phyloP scores from a whole-genome alignment of 2,329 filamentous ascomycete genomes.

The Sporothrix sp. region DNA sequence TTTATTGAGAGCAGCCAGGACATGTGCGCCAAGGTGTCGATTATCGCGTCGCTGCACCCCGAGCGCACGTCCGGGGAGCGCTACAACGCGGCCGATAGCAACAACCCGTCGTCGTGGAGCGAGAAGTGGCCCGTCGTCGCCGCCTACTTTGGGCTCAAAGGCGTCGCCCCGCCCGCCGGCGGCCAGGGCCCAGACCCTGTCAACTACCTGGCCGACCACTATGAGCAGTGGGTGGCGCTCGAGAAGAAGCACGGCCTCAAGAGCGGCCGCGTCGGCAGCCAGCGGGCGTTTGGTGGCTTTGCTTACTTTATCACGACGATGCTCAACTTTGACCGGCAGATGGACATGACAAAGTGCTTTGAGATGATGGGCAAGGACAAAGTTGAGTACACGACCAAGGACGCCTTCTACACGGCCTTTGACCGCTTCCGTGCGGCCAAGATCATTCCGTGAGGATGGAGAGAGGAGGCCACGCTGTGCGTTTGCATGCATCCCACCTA shows the following conservation, averaged over 20 bases:
- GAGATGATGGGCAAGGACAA: constrained; percentile 24
- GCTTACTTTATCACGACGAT: constrained; percentile 27
- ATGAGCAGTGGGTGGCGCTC: constrained; percentile 24
- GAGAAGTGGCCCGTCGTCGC: constrained; percentile 36
- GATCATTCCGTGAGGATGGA: constrained; percentile 24
- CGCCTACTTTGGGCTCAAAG: constrained; percentile 36
- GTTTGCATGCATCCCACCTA: too few species aligned
- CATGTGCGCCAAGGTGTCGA: constrained; percentile 29
- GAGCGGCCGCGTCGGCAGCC: constrained; percentile 25
- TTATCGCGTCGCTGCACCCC: constrained; percentile 32
- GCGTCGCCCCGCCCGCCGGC: constrained; percentile 24
- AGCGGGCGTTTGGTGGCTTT: constrained; percentile 24
- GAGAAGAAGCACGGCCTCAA: constrained; percentile 26
- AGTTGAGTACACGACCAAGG: constrained; percentile 24
- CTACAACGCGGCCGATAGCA: constrained; percentile 34
- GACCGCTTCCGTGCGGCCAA: constrained; percentile 26
- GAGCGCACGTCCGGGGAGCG: constrained; percentile 28
- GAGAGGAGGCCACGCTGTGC: too few species aligned
- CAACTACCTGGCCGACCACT: constrained; percentile 25
- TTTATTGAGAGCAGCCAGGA: constrained; percentile 32
- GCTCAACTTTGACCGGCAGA: constrained; percentile 27
- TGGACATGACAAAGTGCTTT: constrained; percentile 25
- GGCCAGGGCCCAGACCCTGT: constrained; percentile 24
- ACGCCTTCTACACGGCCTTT: constrained; percentile 25
- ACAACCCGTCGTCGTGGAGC: constrained; percentile 29